These are phyloP conservation scores for Gentiana macrophylla DNA, from an alignment of 257 asterid species.

Conservation along the genomic window DNA sequence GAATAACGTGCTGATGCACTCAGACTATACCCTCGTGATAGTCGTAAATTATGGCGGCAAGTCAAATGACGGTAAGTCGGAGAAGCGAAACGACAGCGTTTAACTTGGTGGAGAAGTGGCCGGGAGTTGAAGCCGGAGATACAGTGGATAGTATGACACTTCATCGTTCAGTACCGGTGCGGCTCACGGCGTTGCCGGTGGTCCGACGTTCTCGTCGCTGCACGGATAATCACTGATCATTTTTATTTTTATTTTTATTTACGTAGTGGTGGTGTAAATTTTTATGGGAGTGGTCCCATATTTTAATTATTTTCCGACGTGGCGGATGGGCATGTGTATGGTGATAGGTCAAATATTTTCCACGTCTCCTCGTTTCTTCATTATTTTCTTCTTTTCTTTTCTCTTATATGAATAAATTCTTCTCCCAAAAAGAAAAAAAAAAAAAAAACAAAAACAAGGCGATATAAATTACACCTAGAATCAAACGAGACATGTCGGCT, in stretches of 20 bases:
- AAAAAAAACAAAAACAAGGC: not conserved
- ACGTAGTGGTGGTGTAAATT: not conserved
- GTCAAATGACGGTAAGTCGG: constrained; percentile 4
- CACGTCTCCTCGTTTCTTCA: constrained; percentile 6
- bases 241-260: constrained; percentile 1
- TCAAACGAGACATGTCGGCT: too few species aligned
- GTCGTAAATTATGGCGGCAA: constrained; percentile 12
- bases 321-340: constrained; percentile 17
- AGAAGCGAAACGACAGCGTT: constrained; percentile 2
- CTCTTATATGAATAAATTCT: not conserved
- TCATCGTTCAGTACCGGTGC: constrained; percentile 13
- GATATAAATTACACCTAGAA: too few species aligned
- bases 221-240: not conserved
- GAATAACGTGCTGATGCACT: constrained; percentile 27
- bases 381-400: not conserved
- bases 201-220: constrained; percentile 6
- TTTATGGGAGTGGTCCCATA: not conserved
- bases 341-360: constrained; percentile 9
- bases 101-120: constrained; percentile 8
- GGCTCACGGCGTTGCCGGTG: constrained; percentile 1
- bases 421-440: not conserved
- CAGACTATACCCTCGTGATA: constrained; percentile 13
- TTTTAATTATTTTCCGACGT: constrained; percentile 14
- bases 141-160: constrained; percentile 15
- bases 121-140: constrained; percentile 2